These are phyloP conservation scores for Orobanche coerulescens DNA, from an alignment of 257 asterid species.

Conservation along the genomic window DNA sequence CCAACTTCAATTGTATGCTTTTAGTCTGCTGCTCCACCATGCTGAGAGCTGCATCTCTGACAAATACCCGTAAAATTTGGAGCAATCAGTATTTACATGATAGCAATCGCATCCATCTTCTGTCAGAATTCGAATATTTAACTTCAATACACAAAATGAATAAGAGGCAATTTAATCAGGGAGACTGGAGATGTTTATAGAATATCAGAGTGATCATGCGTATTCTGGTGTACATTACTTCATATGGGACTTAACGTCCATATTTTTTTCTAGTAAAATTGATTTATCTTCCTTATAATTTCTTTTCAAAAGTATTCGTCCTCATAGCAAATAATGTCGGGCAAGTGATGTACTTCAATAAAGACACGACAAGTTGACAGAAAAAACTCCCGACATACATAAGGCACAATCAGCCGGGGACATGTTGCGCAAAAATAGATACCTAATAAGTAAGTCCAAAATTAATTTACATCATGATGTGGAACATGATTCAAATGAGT, in stretches of 20 bases:
- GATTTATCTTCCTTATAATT: constrained; percentile 7
- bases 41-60: constrained; percentile 76
- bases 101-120: constrained; percentile 1
- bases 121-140: constrained; percentile 7
- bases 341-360: neutral
- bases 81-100: constrained; percentile 16
- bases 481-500: neutral
- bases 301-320: constrained; percentile 3
- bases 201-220: neutral
- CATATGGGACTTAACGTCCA: neutral
- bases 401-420: neutral
- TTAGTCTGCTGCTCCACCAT: constrained; percentile 54
- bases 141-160: constrained; percentile 1
- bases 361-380: constrained; percentile 1
- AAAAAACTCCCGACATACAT: neutral
- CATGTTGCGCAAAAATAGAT: neutral
- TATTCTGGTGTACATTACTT: neutral
- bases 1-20: constrained; percentile 65
- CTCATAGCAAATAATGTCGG: neutral
- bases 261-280: neutral
- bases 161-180: constrained; percentile 4
- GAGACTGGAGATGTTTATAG: neutral
- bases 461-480: neutral
- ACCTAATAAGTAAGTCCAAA: neutral
- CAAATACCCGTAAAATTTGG: constrained; percentile 23